Evolutionary conservation across 192 early-diverging fungal genomes (phyloP).

Genomic region (Neocallimastix lanati): DNA sequence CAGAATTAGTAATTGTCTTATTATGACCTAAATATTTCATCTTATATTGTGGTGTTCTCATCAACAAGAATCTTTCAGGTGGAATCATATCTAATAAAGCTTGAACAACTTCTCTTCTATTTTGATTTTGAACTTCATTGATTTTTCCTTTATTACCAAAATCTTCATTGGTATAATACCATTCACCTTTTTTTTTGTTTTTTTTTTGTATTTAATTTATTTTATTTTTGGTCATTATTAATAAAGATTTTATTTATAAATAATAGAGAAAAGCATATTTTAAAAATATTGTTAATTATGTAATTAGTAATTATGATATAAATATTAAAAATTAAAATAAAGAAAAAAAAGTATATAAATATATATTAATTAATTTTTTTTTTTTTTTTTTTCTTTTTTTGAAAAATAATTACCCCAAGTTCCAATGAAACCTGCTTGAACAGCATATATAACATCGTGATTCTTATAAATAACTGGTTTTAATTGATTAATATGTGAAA

Average conservation of each 20-base stretch:
- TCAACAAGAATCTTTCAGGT: not conserved
- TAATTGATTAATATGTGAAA: not conserved
- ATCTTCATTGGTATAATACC: not conserved
- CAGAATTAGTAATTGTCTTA: not conserved
- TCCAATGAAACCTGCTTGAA: not conserved
- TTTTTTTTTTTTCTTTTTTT: not conserved
- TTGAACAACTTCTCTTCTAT: not conserved
- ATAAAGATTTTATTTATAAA: too few relatives aligned
- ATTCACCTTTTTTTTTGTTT: not conserved
- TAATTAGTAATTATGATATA: too few relatives aligned
- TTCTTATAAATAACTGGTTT: not conserved
- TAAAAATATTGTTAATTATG: too few relatives aligned
- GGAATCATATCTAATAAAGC: not conserved
- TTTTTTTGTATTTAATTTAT: too few relatives aligned
- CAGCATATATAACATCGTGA: not conserved
- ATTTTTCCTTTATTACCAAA: not conserved
- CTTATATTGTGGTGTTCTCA: not conserved
- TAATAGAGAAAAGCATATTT: too few relatives aligned
- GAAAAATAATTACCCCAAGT: not conserved
- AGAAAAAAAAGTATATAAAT: too few relatives aligned
- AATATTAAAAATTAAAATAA: too few relatives aligned
- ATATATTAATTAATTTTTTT: too few relatives aligned
- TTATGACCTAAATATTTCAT: not conserved
- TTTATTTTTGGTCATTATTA: too few relatives aligned
- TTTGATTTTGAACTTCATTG: not conserved